Evolutionary conservation across 2,329 filamentous ascomycete species (phyloP).

Genomic region (Sordariomycetes sp.): DNA sequence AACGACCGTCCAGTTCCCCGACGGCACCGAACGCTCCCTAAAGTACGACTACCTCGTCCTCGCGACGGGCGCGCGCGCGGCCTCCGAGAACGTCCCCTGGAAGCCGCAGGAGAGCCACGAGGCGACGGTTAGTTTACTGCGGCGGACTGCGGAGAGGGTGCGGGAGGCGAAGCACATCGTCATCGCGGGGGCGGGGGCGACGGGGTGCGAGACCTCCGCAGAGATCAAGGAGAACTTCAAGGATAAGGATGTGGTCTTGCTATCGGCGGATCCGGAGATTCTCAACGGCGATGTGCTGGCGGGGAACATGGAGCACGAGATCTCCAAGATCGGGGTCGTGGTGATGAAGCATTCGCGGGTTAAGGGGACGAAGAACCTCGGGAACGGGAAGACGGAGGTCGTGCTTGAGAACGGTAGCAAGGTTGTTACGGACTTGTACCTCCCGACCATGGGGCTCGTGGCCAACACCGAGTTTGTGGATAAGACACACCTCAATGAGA

Average conservation of each 20-base stretch:
- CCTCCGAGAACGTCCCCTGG: slow-evolving; percentile 31
- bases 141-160: slow-evolving; percentile 24
- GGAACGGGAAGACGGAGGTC: slow-evolving; percentile 33
- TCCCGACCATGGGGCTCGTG: slow-evolving; percentile 39
- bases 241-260: slow-evolving; percentile 33
- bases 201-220: slow-evolving; percentile 40
- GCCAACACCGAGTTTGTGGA: slow-evolving; percentile 43
- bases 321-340: slow-evolving; percentile 38
- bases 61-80: slow-evolving; percentile 36
- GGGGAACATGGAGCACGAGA: slow-evolving; percentile 27
- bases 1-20: slow-evolving; percentile 22
- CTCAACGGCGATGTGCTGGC: slow-evolving; percentile 30
- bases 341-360: slow-evolving; percentile 29
- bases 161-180: slow-evolving; percentile 34
- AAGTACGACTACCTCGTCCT: slow-evolving; percentile 44
- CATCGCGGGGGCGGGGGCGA: slow-evolving; percentile 41
- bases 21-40: slow-evolving; percentile 16
- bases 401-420: slow-evolving; percentile 29
- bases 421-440: slow-evolving; percentile 39
- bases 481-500: slow-evolving; percentile 24
- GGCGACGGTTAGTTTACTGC: slow-evolving; percentile 25
- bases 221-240: slow-evolving; percentile 40
- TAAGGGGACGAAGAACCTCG: slow-evolving; percentile 14
- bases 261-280: slow-evolving; percentile 25
- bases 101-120: slow-evolving; percentile 34